Base-by-base conservation (phyloP, 1,284 basidiomycete genomes). In the Trichosporon asahii region DNA sequence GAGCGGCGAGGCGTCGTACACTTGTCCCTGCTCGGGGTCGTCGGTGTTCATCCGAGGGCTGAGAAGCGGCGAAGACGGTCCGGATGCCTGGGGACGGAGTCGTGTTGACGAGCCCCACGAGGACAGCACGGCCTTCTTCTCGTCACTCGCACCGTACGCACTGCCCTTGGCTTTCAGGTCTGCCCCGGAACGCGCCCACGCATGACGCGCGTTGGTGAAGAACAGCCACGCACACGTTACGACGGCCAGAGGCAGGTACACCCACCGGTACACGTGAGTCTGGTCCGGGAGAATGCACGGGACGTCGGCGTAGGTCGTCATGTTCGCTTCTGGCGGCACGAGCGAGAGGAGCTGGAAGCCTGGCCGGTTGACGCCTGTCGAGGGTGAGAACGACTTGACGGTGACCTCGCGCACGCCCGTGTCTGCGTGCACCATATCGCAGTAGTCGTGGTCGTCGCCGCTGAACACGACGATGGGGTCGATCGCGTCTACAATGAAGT, bases 401-500 rank as follows among this genome's bases (percentile, higher is more conserved):
- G 92, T 91, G n/a, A 94, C 85, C 80, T 92, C 90, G 68, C 85
- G 85, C 55, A 89, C 84, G n/a, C 78, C 79, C 23, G 57, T 46
- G 46, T 74, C 75, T 2, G 83, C 78, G 79, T 93, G 91, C 69
- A 83, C 84, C 73, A 90, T 87, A 75, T 93, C 91, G 80, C 93
- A 95, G 73, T 93, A 93, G 78, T 95, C 93, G 74, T 92, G 91
- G 82, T 95, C 91, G 79, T 95, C 93, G 11, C 91, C 94, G 75
- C 92, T 93, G 76, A 60, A 67, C 4, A 95, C 85, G 0, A 90
- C 76, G 14, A 84, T 80, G 14, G 94, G 93, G 35, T 87, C 85
- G 18, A 94, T 79, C 29, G 83, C 86, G 31, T 89, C 85, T 21
- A 95, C 83, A 35, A 95, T 79, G 79, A 91, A 94, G 18, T 85